Conservation (phyloP, 2,329 filamentous ascomycete genomes). For the Macrophomina phaseolina region DNA sequence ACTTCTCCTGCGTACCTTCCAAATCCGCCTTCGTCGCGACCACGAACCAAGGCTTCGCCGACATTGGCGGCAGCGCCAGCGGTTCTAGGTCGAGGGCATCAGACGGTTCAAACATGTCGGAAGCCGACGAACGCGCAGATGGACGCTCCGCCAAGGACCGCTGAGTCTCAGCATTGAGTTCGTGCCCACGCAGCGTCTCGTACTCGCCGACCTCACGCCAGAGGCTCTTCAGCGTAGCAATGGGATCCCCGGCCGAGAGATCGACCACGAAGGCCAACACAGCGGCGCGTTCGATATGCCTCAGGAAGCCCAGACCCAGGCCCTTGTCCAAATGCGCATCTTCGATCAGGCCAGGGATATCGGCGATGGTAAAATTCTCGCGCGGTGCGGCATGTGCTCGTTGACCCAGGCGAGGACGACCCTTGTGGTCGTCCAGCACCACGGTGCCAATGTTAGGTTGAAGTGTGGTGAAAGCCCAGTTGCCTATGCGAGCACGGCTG, state of each 20-base stretch:
- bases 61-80: conserved; percentile 70
- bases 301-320: conserved; percentile 86
- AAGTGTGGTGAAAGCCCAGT: conserved; percentile 96
- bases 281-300: conserved; percentile 91
- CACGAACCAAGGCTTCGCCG: conserved; percentile 96
- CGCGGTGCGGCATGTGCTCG: conserved; percentile 57
- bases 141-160: conserved; percentile 56
- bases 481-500: conserved; percentile 85
- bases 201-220: conserved; percentile 94
- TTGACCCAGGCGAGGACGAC: conserved; percentile 66
- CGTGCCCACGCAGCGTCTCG: conserved; percentile 77
- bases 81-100: conserved; percentile 35
- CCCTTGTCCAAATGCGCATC: conserved; percentile 92
- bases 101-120: conserved; percentile 32
- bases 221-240: conserved; percentile 76
- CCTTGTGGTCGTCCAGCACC: conserved; percentile 84
- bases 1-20: conserved; percentile 79
- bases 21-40: conserved; percentile 93
- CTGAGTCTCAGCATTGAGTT: conserved; percentile 68
- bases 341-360: conserved; percentile 92
- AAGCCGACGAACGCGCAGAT: neutral
- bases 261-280: conserved; percentile 95
- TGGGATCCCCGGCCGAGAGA: conserved; percentile 77
- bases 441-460: conserved; percentile 96
- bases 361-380: conserved; percentile 88